Evolutionary conservation across 2,329 filamentous ascomycete genomes (phyloP).

Genomic region (Thermothelomyces thermophilus): DNA sequence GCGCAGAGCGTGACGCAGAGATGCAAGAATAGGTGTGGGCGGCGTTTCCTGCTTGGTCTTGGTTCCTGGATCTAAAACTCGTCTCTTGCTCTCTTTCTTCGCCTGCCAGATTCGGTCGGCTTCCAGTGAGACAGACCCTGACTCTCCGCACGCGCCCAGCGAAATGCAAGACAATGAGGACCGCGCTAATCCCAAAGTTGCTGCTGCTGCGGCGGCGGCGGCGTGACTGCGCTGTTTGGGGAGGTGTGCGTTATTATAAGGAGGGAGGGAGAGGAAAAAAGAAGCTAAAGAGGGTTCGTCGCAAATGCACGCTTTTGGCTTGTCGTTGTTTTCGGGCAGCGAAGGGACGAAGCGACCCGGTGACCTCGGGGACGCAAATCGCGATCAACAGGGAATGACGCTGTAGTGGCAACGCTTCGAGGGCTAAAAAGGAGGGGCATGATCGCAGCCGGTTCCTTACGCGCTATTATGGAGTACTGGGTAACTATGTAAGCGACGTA

Average conservation of each 20-base stretch:
- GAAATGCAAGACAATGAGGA: too few relatives aligned
- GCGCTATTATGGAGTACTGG: too few relatives aligned
- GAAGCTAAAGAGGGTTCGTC: background rate
- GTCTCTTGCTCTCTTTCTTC: background rate
- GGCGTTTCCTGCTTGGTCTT: conserved; percentile 5
- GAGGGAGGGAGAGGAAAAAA: background rate
- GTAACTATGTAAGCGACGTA: conserved; percentile 16
- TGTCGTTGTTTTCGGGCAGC: conserved; percentile 7
- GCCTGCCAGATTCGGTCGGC: conserved; percentile 2
- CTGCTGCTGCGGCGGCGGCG: too few relatives aligned
- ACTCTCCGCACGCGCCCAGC: too few relatives aligned
- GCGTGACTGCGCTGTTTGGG: background rate
- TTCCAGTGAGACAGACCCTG: background rate
- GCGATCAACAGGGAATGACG: conserved; percentile 25
- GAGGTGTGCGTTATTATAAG: background rate
- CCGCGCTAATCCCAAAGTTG: too few relatives aligned
- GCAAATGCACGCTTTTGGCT: background rate
- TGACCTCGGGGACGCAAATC: conserved; percentile 15
- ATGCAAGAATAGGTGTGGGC: conserved; percentile 4
- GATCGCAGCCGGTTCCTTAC: conserved; percentile 1
- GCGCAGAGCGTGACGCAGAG: conserved; percentile 1
- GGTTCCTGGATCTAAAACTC: conserved; percentile 7
- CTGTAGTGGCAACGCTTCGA: conserved; percentile 13
- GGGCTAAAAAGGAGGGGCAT: conserved; percentile 18
- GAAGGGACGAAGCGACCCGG: conserved; percentile 3